A percentile compares a stretch with the other conserved stretches of the same genome.
These are phyloP conservation scores for Thermochaetoides thermophila DNA, from an alignment of 495 filamentous ascomycete species.

Conservation along the genomic window DNA sequence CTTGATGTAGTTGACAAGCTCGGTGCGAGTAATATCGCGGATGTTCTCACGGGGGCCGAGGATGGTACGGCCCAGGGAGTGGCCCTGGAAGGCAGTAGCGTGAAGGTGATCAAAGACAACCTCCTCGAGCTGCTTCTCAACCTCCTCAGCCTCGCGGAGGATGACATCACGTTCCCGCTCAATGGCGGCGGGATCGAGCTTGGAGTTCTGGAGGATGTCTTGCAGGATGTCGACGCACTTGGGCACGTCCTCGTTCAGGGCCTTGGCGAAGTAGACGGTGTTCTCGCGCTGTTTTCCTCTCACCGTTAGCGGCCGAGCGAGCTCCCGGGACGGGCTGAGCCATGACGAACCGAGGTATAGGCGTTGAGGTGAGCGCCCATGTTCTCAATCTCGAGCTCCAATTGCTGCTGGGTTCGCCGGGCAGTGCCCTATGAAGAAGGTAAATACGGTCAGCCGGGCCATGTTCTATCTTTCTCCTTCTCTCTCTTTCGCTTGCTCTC, in stretches of 20 bases:
- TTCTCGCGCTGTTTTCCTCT: slow-evolving; percentile 62
- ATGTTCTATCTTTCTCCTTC: no score
- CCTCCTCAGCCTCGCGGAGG: slow-evolving; percentile 95
- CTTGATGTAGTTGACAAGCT: slow-evolving; percentile 91
- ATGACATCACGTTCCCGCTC: slow-evolving; percentile 97
- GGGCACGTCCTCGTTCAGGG: slow-evolving; percentile 94
- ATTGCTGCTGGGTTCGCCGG: slow-evolving; percentile 83
- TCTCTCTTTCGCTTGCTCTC: no score
- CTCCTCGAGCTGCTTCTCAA: slow-evolving; percentile 98
- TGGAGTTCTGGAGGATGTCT: slow-evolving; percentile 98
- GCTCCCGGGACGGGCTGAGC: slow-evolving; percentile 4
- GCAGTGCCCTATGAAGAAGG: slow-evolving; percentile 52
- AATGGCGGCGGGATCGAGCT: slow-evolving; percentile 81
- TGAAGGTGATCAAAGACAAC: slow-evolving; percentile 99
- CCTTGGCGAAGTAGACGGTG: slow-evolving; percentile 99
- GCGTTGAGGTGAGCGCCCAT: slow-evolving; percentile 99
- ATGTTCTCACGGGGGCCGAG: slow-evolving; percentile 98
- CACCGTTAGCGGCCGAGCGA: slow-evolving; percentile 20
- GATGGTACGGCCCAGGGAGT: slow-evolving; percentile 95
- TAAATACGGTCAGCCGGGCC: neutral
- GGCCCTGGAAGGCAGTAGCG: slow-evolving; percentile 90
- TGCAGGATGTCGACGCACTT: slow-evolving; percentile 93
- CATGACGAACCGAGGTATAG: slow-evolving; percentile 81
- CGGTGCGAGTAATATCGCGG: slow-evolving; percentile 77
- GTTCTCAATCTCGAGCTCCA: slow-evolving; percentile 99